Evolutionary conservation across 1,139 yeast genomes (phyloP), one percentile per base, ranked within the genome.

Genomic region (Debaryomyces fabryi): DNA sequence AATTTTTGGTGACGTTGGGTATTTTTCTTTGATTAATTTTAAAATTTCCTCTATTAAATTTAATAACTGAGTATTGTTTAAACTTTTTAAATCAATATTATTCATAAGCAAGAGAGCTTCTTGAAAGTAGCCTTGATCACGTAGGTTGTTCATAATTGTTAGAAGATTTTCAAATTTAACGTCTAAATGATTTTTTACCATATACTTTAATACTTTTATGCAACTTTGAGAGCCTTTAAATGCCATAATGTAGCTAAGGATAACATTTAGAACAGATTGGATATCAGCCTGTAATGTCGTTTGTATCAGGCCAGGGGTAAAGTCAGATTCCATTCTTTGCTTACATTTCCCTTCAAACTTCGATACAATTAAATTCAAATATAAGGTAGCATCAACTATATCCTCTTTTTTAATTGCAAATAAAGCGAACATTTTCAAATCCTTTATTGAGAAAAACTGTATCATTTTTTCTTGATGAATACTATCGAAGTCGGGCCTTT

Each of bases 21-120:
- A 75, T 50, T 68, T 67, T 7, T 53, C 55, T 23, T 61, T 56
- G 45, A 74, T 72, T 23, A 75, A 56, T 9, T 59, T 51, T 46
- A 75, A 57, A 2, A 75, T 66, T 49, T 74, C 76, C 5, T 62
- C 58, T 1, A 60, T 67, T 39, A 72, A 57, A 9, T 46, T 39
- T 2, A 42, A 34, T 29, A 63, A 56, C 27, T 73, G 65, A 0
- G 33, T 24, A 3, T 47, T 44, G 1, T 52, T 35, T 13, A 74
- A 51, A 1, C 49, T 51, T 12, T 61, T 60, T 36, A 69, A 57
- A 12, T 65, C 60, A 13, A 76, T 57, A 44, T 60, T 63, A 49
- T 74, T 74, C 39, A 74, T 63, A 20, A 76, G 51, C 1, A 62
- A 38, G 3, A 74, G 59, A 0, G 78, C 77, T 47, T 75, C 78